Evolutionary conservation across 352 stramenopile species (phyloP), one percentile per base, ranked within the genome.

Genomic region (Phytophthora ohioensis): DNA sequence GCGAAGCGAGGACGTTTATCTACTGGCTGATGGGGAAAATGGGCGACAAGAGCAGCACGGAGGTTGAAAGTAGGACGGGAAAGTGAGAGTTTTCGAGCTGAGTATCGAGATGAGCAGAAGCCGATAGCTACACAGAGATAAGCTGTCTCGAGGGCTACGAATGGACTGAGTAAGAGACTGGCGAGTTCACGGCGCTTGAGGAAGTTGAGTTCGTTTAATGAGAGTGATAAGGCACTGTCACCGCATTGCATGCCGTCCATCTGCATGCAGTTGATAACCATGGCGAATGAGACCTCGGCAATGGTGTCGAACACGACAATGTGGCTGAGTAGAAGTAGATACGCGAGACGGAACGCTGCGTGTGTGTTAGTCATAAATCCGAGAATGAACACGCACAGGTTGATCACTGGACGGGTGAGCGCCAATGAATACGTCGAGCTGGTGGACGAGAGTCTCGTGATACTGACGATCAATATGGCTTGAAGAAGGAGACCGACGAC

Each of bases 321-420:
- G n/a, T 80, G 67, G n/a, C 53, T 62, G 2, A 87, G 56, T 8
- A 85, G 13, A 38, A 75, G 8, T 11, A 90, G 35, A 15, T 78
- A 83, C 1, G 71, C 46, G 17, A 85, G 43, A 13, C 82, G 81
- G 62, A 84, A 92, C n/a, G 77, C 79, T 13, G 79, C 69, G 56
- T 92, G 81, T 6, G 81, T 88, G 80, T 87, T 91, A 62, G 81
- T 91, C 79, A 86, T 90, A 64, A 92, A 92, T 34, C 79, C 82
- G 35, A 91, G 64, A 15, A 86, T 59, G 54, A 82, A 86, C 5
- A 66, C 68, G 55, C 79, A 88, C 31, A 86, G 38, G 47, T 86
- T 87, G 21, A 64, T 55, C 13, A 82, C 72, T 2, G 82, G 77
- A 3, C 84, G 84, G 13, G 81, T 68, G 49, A 90, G 61, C 15